Conservation (phyloP, 2,329 filamentous ascomycete genomes). For the Ceratocystis cubensis region DNA sequence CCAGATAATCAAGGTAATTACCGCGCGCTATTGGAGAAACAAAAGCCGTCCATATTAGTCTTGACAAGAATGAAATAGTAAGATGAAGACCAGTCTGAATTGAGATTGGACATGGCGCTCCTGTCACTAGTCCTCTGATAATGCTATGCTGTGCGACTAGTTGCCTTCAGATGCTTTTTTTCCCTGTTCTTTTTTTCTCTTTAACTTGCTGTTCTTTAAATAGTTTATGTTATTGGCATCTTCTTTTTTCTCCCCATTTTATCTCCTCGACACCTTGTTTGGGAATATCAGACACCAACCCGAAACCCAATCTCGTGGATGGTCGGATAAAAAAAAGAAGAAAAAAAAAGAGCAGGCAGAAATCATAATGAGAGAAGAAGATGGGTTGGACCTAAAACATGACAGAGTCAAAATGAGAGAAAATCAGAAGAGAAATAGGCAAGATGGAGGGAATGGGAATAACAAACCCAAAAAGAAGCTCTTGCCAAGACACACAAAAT, state of each 20-base stretch:
- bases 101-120: too few species aligned
- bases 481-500: constrained; percentile 1
- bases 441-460: neutral
- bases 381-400: neutral
- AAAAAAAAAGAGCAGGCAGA: neutral
- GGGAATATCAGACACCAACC: neutral
- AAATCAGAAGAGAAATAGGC: neutral
- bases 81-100: too few species aligned
- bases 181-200: neutral
- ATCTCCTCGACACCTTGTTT: neutral
- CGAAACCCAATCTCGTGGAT: neutral
- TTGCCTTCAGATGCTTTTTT: neutral
- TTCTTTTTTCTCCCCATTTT: neutral
- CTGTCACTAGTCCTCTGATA: too few species aligned
- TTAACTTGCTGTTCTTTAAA: neutral
- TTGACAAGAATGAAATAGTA: too few species aligned
- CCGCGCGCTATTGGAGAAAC: too few species aligned
- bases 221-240: neutral
- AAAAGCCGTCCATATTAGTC: too few species aligned
- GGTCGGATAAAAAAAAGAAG: neutral
- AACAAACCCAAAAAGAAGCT: neutral
- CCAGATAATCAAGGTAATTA: too few species aligned
- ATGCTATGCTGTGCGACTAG: too few species aligned
- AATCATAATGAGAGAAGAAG: neutral
- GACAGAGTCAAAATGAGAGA: neutral